Base-by-base conservation (phyloP, 1,284 basidiomycete genomes). In the Heimioporus retisporus region DNA sequence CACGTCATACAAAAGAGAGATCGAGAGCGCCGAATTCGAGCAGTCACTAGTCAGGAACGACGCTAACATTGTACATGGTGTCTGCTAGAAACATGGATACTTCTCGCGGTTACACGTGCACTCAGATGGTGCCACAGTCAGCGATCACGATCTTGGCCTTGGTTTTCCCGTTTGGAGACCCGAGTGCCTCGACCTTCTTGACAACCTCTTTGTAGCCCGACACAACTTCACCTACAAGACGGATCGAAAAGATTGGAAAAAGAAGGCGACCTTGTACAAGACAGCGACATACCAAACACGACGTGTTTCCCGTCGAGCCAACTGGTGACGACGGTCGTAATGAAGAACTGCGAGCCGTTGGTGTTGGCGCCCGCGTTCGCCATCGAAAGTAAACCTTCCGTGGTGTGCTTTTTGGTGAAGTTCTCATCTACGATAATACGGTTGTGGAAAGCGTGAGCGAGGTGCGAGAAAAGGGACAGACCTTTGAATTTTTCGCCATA, bases 341-440 rank as follows among this genome's bases (percentile, higher is more conserved):
- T 88, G 76, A 90, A 88, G 81, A 85, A 88, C 71, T 88, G 85
- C 19, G 84, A 87, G 16, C 85, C 84, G 66, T 87, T 88, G 66
- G 85, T 88, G 84, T 93, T 89, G 73, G 86, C 87, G 43, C 91
- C 91, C 21, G 90, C 86, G 72, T 93, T 98, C 35, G 96, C 96
- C 96, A 97, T 97, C 65, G 93, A 95, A 56, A 98, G 86, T 59
- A 96, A 81, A 77, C 95, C 94, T n/a, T 90, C 88, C 81, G 92
- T 91, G 60, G 84, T 86, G 82, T 98, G 96, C 83, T 92, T 93
- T 64, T 91, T 70, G 48, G 80, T 66, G 80, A 98, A 98, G 82
- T 93, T 95, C 83, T 98, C 96, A 76, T 98, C 96, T 88, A 73
- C 42, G n/a, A n/a, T n/a, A n/a, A 35, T 35, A 35, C 7, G 35